These are phyloP conservation scores for Gigaspora rosea DNA, from an alignment of 192 early-diverging fungal species.

Conservation along the genomic window DNA sequence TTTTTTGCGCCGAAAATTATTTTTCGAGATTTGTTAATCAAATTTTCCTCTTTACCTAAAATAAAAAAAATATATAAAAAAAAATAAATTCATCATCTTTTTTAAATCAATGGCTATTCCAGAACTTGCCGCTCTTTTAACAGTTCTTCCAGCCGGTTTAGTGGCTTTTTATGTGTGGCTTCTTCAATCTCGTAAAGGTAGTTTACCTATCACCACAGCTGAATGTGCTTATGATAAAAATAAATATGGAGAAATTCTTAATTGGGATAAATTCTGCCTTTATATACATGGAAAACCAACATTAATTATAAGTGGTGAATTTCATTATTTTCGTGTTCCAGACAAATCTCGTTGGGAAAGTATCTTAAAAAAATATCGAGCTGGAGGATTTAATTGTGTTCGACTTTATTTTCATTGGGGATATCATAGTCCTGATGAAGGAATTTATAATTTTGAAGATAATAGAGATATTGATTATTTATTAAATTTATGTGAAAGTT, in stretches of 20 bases:
- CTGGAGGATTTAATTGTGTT: slow-evolving; percentile 75
- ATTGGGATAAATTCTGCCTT: slow-evolving; percentile 72
- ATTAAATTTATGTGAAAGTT: slow-evolving; percentile 69
- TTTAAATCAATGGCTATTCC: background rate
- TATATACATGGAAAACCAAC: slow-evolving; percentile 66
- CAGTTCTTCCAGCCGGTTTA: slow-evolving; percentile 3
- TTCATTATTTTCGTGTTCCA: slow-evolving; percentile 87
- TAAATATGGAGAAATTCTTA: slow-evolving; percentile 50
- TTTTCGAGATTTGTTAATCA: too few relatives aligned
- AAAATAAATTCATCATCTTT: background rate
- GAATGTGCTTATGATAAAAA: slow-evolving; percentile 43
- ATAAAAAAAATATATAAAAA: too few relatives aligned
- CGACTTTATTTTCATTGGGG: slow-evolving; percentile 93
- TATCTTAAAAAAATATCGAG: slow-evolving; percentile 71
- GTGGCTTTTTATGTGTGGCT: slow-evolving; percentile 19
- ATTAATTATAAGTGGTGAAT: slow-evolving; percentile 74
- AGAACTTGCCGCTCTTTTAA: slow-evolving; percentile 2
- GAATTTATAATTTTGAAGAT: slow-evolving; percentile 73
- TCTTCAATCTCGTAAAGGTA: slow-evolving; percentile 33
- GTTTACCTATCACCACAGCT: slow-evolving; percentile 43
- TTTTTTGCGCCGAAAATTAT: too few relatives aligned
- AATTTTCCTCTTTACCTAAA: too few relatives aligned
- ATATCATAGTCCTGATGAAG: slow-evolving; percentile 75
- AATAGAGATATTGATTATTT: slow-evolving; percentile 73
- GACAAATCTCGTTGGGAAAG: slow-evolving; percentile 63